Evolutionary conservation across 108 stramenopile genomes (phyloP), one percentile per base, ranked within the genome.

Genomic region (Fistulifera pelliculosa): DNA sequence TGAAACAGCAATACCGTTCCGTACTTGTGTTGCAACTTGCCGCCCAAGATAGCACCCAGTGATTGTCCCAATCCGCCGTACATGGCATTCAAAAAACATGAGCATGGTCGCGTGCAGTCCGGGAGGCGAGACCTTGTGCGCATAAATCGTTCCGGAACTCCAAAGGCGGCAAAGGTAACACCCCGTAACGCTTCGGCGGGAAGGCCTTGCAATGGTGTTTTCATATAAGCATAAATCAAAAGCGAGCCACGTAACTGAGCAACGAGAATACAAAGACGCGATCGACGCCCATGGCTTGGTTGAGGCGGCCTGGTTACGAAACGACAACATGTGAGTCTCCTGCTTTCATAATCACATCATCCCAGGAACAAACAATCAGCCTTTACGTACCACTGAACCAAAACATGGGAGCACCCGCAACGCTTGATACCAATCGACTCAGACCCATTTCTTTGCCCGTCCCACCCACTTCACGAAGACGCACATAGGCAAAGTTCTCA

Each of bases 401-500:
- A 74, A 90, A 87, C 96, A 96, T 96, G 44, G 94, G 94, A 16
- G 86, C 88, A 15, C 96, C 96, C 23, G 92, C 79, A 25, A 87
- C 43, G 53, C 79, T 79, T n/a, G 80, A 83, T 7, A 91, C 83
- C n/a, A 95, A 61, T 45, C 96, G 81, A 19, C 71, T 69, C 2
- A 93, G 56, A 7, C 96, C 96, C 87, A 96, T 85, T 23, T 92
- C 83, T 22, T 73, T 80, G 17, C 94, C 93, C 13, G 75, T 74
- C 0, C 87, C 92, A 41, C 93, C 93, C 0, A 96, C 89, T 61
- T 96, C 90, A 31, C 88, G 58, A 15, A 96, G 77, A 0, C 94
- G 85, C 21, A 94, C 90, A 60, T 96, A 96, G 2, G 96, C 96
- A 77, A 96, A 96, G 72, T 96, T 96, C 66, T 96, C 96, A 69